Evolutionary conservation across 1,139 yeast species (phyloP).

Genomic region (Yamadazyma songkhlaensis): DNA sequence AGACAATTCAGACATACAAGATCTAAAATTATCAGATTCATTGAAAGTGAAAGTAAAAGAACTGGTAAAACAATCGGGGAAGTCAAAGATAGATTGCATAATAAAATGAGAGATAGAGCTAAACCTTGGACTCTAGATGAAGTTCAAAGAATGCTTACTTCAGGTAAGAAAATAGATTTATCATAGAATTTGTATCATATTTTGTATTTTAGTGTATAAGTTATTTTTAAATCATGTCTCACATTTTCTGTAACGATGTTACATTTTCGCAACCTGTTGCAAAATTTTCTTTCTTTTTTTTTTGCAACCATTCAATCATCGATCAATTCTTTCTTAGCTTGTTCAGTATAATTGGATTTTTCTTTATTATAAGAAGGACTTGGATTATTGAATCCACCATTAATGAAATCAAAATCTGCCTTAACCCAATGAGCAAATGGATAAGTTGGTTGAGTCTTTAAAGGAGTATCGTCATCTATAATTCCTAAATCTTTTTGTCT

Average conservation of each 20-base stretch:
- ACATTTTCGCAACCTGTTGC: too few species aligned
- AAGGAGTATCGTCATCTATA: conserved; percentile 53
- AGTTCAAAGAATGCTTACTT: conserved; percentile 37
- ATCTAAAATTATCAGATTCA: conserved; percentile 30
- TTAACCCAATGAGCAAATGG: conserved; percentile 57
- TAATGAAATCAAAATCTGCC: conserved; percentile 36
- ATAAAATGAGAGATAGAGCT: conserved; percentile 30
- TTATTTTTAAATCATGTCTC: too few species aligned
- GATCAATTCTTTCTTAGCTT: conserved; percentile 11
- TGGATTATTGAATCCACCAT: conserved; percentile 54
- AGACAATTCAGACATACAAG: conserved; percentile 35
- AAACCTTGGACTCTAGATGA: conserved; percentile 40
- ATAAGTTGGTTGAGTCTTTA: conserved; percentile 58
- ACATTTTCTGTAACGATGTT: too few species aligned
- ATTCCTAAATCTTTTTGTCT: conserved; percentile 58
- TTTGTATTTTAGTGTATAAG: neutral
- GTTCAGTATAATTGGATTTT: conserved; percentile 11
- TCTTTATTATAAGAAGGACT: conserved; percentile 23
- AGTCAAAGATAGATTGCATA: conserved; percentile 30
- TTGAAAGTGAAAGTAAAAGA: conserved; percentile 32
- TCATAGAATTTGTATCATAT: conserved; percentile 7
- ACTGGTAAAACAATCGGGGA: conserved; percentile 21
- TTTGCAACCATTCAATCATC: conserved; percentile 6
- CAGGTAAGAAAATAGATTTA: conserved; percentile 29
- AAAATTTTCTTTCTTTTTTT: too few species aligned